A percentile compares a stretch with the other conserved stretches of the same genome.
phyloP scores from a whole-genome alignment of 1,284 basidiomycete genomes.

The Sporisorium graminicola region DNA sequence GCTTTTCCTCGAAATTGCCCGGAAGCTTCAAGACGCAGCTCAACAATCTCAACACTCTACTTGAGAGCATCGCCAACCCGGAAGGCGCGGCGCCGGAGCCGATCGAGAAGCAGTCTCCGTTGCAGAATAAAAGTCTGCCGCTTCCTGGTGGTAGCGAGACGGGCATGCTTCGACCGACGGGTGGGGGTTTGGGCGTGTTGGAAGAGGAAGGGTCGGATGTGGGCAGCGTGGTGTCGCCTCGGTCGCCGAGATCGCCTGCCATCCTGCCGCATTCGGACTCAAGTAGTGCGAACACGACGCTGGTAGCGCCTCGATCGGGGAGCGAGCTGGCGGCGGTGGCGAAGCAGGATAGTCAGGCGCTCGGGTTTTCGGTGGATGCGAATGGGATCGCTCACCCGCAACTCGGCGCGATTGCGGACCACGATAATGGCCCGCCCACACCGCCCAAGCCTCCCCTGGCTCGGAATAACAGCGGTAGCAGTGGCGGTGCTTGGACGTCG shows the following conservation, averaged over 20 bases:
- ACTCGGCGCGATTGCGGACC: too few relatives aligned
- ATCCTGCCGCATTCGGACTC: neutral
- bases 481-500: conserved; percentile 9
- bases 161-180: conserved; percentile 11
- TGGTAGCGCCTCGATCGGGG: neutral
- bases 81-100: conserved; percentile 12
- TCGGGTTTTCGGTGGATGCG: conserved; percentile 29
- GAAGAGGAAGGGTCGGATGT: conserved; percentile 45
- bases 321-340: conserved; percentile 8
- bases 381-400: conserved; percentile 24
- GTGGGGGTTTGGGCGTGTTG: conserved; percentile 24
- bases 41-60: conserved; percentile 15
- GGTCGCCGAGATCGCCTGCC: conserved; percentile 36
- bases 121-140: neutral
- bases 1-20: conserved; percentile 24
- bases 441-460: conserved; percentile 14
- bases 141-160: neutral
- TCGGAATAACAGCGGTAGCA: neutral
- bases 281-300: neutral
- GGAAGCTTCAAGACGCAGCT: conserved; percentile 38
- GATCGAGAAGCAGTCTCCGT: conserved; percentile 11
- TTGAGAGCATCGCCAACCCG: conserved; percentile 34
- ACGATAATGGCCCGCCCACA: conserved; percentile 12
- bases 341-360: conserved; percentile 11
- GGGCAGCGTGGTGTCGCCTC: conserved; percentile 32